phyloP scores from a whole-genome alignment of 2,329 filamentous ascomycete species.

The Colletotrichum truncatum region DNA sequence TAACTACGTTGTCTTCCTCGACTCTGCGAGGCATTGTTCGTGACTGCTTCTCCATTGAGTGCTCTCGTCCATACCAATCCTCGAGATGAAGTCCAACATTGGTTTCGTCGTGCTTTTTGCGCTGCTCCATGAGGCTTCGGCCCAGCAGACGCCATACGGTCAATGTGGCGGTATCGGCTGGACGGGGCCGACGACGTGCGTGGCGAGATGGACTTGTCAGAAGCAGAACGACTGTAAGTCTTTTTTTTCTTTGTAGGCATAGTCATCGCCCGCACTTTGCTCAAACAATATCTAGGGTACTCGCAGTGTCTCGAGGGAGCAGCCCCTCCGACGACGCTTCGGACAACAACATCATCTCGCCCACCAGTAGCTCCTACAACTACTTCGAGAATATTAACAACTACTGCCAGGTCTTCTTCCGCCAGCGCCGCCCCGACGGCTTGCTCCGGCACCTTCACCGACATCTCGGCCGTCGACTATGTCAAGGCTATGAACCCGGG shows the following conservation, averaged over 20 bases:
- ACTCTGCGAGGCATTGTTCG: too few relatives aligned
- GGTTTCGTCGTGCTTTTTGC: neutral
- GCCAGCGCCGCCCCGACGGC: slow-evolving; percentile 6
- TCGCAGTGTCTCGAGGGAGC: slow-evolving; percentile 28
- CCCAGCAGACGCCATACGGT: slow-evolving; percentile 13
- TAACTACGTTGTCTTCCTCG: neutral
- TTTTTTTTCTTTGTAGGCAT: fast-evolving
- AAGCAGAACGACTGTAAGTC: slow-evolving; percentile 19
- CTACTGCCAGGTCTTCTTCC: neutral
- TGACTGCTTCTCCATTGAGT: neutral
- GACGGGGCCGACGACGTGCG: slow-evolving; percentile 23
- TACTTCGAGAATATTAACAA: neutral
- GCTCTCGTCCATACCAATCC: neutral
- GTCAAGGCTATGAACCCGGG: slow-evolving; percentile 61
- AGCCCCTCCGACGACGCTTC: neutral
- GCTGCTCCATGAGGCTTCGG: neutral
- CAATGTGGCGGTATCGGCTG: slow-evolving; percentile 26
- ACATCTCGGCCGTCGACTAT: slow-evolving; percentile 55
- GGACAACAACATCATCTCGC: neutral
- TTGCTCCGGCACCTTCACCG: slow-evolving; percentile 52
- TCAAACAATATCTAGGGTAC: neutral
- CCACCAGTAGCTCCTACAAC: neutral
- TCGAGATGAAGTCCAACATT: neutral
- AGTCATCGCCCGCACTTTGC: neutral
- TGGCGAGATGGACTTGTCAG: slow-evolving; percentile 21